These are phyloP conservation scores for Ailanthus altissimus DNA, from an alignment of 345 rosid species.

Conservation along the genomic window DNA sequence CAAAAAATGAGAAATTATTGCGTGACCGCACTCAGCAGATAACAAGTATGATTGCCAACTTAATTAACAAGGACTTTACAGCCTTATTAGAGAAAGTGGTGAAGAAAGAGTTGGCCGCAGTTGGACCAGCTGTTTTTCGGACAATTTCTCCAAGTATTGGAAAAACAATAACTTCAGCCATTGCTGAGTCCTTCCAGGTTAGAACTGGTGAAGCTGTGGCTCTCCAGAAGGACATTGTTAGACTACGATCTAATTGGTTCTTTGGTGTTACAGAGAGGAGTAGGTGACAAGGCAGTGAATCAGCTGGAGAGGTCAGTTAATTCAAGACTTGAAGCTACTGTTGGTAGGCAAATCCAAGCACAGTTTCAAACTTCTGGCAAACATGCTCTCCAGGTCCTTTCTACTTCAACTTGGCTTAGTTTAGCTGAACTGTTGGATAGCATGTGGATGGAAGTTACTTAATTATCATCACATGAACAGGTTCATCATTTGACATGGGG, in stretches of 20 bases:
- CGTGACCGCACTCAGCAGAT: slow-evolving; percentile 65
- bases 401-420: slow-evolving; percentile 15
- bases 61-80: slow-evolving; percentile 63
- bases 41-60: slow-evolving; percentile 48
- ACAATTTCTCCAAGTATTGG: slow-evolving; percentile 63
- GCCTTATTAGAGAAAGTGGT: slow-evolving; percentile 59
- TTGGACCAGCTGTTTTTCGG: slow-evolving; percentile 56
- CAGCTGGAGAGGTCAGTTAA: slow-evolving; percentile 83
- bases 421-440: not conserved
- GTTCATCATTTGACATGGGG: slow-evolving; percentile 21
- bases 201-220: slow-evolving; percentile 19
- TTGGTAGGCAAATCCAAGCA: slow-evolving; percentile 79
- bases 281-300: slow-evolving; percentile 86
- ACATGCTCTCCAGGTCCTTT: slow-evolving; percentile 85
- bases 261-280: slow-evolving; percentile 61
- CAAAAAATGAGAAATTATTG: slow-evolving; percentile 60
- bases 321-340: slow-evolving; percentile 76
- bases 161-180: slow-evolving; percentile 61
- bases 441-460: not conserved
- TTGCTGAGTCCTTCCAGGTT: slow-evolving; percentile 91
- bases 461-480: not conserved
- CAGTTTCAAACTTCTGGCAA: slow-evolving; percentile 95
- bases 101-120: slow-evolving; percentile 66
- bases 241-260: slow-evolving; percentile 19
- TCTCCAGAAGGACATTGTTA: slow-evolving; percentile 10